Evolutionary conservation across 306 rosid genomes (phyloP), one percentile per base, ranked within the genome.

Genomic region (Begonia fuchsioides): DNA sequence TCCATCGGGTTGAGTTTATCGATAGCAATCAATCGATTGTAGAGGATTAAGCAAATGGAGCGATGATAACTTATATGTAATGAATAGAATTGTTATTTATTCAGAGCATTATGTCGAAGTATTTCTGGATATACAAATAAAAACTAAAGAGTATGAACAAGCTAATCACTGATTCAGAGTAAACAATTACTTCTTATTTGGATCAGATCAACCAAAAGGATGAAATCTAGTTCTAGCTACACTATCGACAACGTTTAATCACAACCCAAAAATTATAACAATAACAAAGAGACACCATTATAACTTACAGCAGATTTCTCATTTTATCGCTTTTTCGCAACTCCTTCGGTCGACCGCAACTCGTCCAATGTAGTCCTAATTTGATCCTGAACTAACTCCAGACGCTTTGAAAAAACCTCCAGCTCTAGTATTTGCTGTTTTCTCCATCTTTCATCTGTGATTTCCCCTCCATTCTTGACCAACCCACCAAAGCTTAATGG

Each of bases 321-420:
- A 45, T 32, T n/a, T 47, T 18, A 48, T 11, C 13, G 13, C 32
- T 20, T 26, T 49, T 11, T 16, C 32, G 35, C 61, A 47, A 13
- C 58, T 17, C 58, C 78, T 50, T 64, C 47, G n/a, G 43, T 68
- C 26, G 93, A 67, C 63, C 69, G 53, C 66, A 85, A 62, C 51
- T 79, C 93, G 38, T 92, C 81, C 65, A 92, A 75, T 49, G 75
- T 73, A 43, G 58, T 55, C 72, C 77, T 79, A 15, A 85, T 77
- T 50, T 79, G 81, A 44, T 59, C 76, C 72, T 79, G 94, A 59
- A 92, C 83, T 74, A 82, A 57, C 32, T 75, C 94, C 77, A 92
- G 58, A 46, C 84, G 60, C 69, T 77, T 73, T 17, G 76, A 75
- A 64, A 85, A 82, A 47, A 61, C 93, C 62, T 85, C 94, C 68